Conservation (phyloP, 805 yeast species). For the Metschnikowia anglica region DNA sequence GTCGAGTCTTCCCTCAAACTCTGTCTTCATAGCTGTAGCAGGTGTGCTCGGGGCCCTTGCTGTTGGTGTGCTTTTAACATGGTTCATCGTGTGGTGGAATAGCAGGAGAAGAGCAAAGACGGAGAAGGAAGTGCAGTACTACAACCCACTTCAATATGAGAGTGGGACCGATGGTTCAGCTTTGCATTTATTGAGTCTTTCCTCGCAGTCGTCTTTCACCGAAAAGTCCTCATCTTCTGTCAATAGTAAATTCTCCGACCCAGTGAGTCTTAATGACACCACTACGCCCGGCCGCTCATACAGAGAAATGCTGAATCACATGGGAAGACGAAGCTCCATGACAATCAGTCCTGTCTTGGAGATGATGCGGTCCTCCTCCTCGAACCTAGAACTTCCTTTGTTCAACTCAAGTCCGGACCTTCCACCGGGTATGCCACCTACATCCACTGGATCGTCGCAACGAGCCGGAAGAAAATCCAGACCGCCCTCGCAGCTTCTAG, state of each 20-base stretch:
- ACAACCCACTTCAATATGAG: slow-evolving; percentile 17
- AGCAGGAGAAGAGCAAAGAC: slow-evolving; percentile 25
- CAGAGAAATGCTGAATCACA: slow-evolving; percentile 23
- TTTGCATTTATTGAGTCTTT: slow-evolving; percentile 12
- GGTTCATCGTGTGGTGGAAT: slow-evolving; percentile 22
- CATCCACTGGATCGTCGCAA: not conserved
- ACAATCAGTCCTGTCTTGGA: slow-evolving; percentile 53
- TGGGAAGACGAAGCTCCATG: slow-evolving; percentile 42
- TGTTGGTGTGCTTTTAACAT: slow-evolving; percentile 19
- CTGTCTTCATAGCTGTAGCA: slow-evolving; percentile 40
- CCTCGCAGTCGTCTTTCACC: slow-evolving; percentile 25
- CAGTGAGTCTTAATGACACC: slow-evolving; percentile 15
- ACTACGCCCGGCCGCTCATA: slow-evolving; percentile 31
- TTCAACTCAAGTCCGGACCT: slow-evolving; percentile 7
- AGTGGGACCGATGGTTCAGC: slow-evolving; percentile 10
- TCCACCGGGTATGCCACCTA: not conserved
- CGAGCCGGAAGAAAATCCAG: slow-evolving; percentile 24
- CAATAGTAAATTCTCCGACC: slow-evolving; percentile 10
- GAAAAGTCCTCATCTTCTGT: slow-evolving; percentile 24
- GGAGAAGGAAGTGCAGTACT: slow-evolving; percentile 34
- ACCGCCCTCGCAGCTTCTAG: slow-evolving; percentile 52
- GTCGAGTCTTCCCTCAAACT: slow-evolving; percentile 30
- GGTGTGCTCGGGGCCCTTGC: slow-evolving; percentile 23
- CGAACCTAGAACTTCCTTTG: slow-evolving; percentile 17
- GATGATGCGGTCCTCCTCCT: slow-evolving; percentile 24